Evolutionary conservation across 1,284 basidiomycete genomes (phyloP), one percentile per base, ranked within the genome.

Genomic region (Phaffia rhodozyma): DNA sequence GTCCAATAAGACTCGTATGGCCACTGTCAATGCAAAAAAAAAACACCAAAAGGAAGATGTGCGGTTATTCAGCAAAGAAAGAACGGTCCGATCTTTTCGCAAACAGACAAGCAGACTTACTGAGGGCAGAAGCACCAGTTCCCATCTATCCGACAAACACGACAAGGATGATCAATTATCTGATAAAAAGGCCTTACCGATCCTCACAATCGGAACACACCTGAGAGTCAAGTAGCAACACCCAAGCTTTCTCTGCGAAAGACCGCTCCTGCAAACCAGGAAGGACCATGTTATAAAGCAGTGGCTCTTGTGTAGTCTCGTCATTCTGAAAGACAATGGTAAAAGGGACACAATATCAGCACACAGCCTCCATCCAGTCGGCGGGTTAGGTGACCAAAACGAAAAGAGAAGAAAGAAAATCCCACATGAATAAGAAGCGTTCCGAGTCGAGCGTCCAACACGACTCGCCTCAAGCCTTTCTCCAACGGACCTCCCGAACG

Each of bases 221-320:
- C 79, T 91, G 93, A 3, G 89, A 88, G 72, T 97, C 94, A 38
- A 97, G 79, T n/a, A 98, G 75, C 72, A 97, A 86, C 0, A 94
- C 91, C 78, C 85, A 91, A 2, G 87, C 79, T 53, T 86, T 78
- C 65, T 78, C 73, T 1, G 91, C 89, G 50, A 79, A 77, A 62
- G 83, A 78, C 50, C 83, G 78, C 50, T 81, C 77, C 52, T 87
- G 86, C 60, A 96, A 84, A 1, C 79, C 72, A 0, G 94, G 94
- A 20, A 97, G 81, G 76, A 83, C 84, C 58, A 83, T 81, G 69
- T 92, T 86, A 65, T 97, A 82, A 38, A 97, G 80, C 6, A 96
- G 77, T 0, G 93, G 92, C 72, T 97, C 94, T 49, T 90, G 91
- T 2, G 87, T 86, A 67, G 79, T 80, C 3, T 82, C 82, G 69